phyloP scores from a whole-genome alignment of 2,329 filamentous ascomycete species.

The Penicillium freii region DNA sequence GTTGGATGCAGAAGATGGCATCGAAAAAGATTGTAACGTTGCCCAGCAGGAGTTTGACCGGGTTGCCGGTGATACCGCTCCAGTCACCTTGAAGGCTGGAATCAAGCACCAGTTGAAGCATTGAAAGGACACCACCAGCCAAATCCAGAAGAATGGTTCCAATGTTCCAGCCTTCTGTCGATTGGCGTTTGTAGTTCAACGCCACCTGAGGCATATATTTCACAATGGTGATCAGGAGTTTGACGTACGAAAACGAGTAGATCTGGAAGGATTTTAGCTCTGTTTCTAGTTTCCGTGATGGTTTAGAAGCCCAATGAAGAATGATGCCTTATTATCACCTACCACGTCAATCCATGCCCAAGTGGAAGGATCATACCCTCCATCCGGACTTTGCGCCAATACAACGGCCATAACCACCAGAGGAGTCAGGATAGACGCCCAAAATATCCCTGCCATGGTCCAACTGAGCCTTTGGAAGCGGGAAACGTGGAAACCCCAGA shows the following conservation, averaged over 20 bases:
- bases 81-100: conserved; percentile 81
- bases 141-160: conserved; percentile 80
- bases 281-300: too few species aligned
- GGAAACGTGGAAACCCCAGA: conserved; percentile 74
- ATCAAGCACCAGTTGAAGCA: conserved; percentile 80
- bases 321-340: conserved; percentile 21
- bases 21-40: conserved; percentile 88
- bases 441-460: conserved; percentile 67
- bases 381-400: conserved; percentile 39
- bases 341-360: conserved; percentile 68
- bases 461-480: conserved; percentile 54
- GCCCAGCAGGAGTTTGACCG: conserved; percentile 81
- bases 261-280: conserved; percentile 42
- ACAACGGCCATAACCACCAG: conserved; percentile 44
- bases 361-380: conserved; percentile 46
- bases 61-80: conserved; percentile 87
- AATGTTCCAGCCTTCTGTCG: conserved; percentile 86
- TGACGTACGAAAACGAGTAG: conserved; percentile 78
- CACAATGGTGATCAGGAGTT: conserved; percentile 80
- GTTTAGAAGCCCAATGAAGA: neutral
- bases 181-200: conserved; percentile 79
- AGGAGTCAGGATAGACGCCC: conserved; percentile 60
- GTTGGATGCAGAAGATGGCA: conserved; percentile 79
- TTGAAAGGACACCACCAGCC: conserved; percentile 73
- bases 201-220: conserved; percentile 90